A percentile compares a stretch with the other conserved stretches of the same genome.
Conservation (phyloP, 495 filamentous ascomycete genomes). For the Penicillium odoratum region DNA sequence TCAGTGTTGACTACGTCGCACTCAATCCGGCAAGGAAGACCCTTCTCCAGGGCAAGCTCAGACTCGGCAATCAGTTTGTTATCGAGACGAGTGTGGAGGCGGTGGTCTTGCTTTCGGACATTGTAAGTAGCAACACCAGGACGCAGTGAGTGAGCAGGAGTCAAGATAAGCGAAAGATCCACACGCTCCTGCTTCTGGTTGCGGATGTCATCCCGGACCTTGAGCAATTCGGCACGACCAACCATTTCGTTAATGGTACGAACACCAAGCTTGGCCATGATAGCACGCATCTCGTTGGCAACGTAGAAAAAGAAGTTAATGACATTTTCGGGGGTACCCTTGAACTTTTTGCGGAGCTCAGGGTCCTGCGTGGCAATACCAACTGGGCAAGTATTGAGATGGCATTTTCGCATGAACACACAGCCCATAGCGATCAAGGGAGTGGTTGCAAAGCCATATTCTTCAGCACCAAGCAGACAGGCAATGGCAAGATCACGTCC, state of each 20-base stretch:
- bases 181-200: conserved; percentile 90
- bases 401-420: conserved; percentile 81
- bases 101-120: conserved; percentile 96
- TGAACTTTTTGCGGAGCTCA: conserved; percentile 92
- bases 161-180: conserved; percentile 93
- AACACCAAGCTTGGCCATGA: conserved; percentile 97
- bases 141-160: conserved; percentile 91
- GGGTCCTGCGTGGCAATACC: conserved; percentile 97
- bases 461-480: conserved; percentile 93
- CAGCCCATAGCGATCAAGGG: conserved; percentile 97
- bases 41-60: conserved; percentile 94
- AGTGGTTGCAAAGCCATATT: conserved; percentile 98
- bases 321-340: conserved; percentile 91
- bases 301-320: conserved; percentile 99
- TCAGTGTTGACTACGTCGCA: conserved; percentile 99
- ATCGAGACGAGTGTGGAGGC: conserved; percentile 89
- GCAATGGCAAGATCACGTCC: conserved; percentile 96
- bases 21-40: conserved; percentile 91
- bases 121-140: conserved; percentile 98
- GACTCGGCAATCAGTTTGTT: conserved; percentile 99
- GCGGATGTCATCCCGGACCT: conserved; percentile 84
- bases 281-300: conserved; percentile 94
- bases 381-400: conserved; percentile 87
- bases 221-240: conserved; percentile 84
- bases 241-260: conserved; percentile 99